Evolutionary conservation across 805 yeast genomes (phyloP).

Genomic region (Candida sphagnicola): DNA sequence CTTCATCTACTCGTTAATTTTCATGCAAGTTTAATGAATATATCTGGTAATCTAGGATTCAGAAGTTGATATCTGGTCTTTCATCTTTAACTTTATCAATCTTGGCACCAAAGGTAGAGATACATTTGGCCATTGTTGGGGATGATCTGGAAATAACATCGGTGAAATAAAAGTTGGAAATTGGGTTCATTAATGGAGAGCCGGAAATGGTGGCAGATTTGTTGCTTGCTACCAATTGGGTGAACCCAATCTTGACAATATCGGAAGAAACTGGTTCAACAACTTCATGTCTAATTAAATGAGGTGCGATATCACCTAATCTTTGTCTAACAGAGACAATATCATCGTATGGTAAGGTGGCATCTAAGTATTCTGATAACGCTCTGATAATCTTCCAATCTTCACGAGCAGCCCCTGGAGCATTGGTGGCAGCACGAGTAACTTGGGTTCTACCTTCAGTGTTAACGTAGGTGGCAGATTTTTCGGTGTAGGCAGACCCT

Average conservation of each 20-base stretch:
- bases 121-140: conserved; percentile 87
- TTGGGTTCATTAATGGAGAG: conserved; percentile 59
- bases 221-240: conserved; percentile 37
- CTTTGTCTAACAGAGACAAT: conserved; percentile 62
- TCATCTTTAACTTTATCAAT: conserved; percentile 55
- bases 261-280: conserved; percentile 64
- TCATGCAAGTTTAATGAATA: conserved; percentile 3
- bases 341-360: conserved; percentile 74
- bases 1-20: conserved; percentile 5
- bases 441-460: conserved; percentile 87
- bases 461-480: conserved; percentile 78
- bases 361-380: conserved; percentile 69
- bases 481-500: conserved; percentile 86
- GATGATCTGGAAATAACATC: conserved; percentile 84
- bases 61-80: conserved; percentile 37
- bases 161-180: conserved; percentile 82
- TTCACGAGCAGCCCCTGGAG: conserved; percentile 88
- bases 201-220: conserved; percentile 37
- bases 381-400: conserved; percentile 90
- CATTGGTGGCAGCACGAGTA: conserved; percentile 81
- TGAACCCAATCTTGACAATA: conserved; percentile 54
- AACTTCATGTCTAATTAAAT: conserved; percentile 68
- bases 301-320: conserved; percentile 76
- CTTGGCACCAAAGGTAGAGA: conserved; percentile 65
- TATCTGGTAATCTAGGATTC: conserved; percentile 7